phyloP scores from a whole-genome alignment of 306 rosid genomes.

The Glycyrrhiza uralensis region DNA sequence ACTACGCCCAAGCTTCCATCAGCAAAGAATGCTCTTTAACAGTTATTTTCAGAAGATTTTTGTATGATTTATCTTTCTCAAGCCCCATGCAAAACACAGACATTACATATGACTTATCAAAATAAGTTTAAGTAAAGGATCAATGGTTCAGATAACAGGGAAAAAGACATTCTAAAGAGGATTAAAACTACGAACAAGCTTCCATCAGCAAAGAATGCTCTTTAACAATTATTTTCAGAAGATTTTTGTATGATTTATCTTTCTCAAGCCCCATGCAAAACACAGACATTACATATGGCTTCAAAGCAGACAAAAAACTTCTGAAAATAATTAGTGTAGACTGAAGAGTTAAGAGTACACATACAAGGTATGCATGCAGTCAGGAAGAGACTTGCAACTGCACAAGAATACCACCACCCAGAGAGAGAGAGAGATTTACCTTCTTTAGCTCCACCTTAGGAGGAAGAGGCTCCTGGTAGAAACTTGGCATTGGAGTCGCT shows the following conservation, averaged over 20 bases:
- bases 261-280: slow-evolving; percentile 2
- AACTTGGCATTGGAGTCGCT: slow-evolving; percentile 78
- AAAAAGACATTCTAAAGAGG: neutral
- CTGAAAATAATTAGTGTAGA: neutral
- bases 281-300: neutral
- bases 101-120: too few relatives aligned
- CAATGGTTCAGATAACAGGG: slow-evolving; percentile 7
- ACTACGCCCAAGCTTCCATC: slow-evolving; percentile 8
- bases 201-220: slow-evolving; percentile 6
- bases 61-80: slow-evolving; percentile 8
- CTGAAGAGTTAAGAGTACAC: neutral
- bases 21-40: neutral
- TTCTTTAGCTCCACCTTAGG: slow-evolving; percentile 66
- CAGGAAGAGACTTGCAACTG: neutral
- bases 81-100: neutral
- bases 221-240: neutral
- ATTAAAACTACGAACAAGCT: slow-evolving; percentile 2
- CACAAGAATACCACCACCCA: neutral
- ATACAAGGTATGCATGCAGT: neutral
- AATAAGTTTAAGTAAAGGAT: slow-evolving; percentile 1
- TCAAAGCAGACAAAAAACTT: neutral
- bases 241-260: neutral
- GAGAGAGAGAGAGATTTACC: slow-evolving; percentile 32
- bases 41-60: neutral
- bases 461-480: slow-evolving; percentile 74